Percentiles rank a stretch among this genome's conserved stretches.
Evolutionary conservation across 1,284 basidiomycete species (phyloP).

Genomic region (Gomphus sp.): DNA sequence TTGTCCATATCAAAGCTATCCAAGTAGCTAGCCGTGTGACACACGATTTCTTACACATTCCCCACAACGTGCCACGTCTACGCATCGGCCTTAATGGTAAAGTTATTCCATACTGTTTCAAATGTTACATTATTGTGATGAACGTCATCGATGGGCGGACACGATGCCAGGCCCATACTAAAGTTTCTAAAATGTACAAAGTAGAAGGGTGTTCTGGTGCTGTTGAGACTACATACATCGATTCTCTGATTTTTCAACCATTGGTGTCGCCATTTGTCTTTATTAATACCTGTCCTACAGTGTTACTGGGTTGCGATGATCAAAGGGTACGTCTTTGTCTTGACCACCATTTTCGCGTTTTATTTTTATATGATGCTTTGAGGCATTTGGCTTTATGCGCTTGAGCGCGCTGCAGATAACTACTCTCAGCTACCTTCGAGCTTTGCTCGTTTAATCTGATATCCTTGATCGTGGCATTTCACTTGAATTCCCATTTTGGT

Average conservation of each 20-base stretch:
- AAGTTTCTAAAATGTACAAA: conserved; percentile 16
- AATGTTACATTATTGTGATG: conserved; percentile 15
- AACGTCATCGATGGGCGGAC: conserved; percentile 55
- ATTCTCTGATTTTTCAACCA: conserved; percentile 1
- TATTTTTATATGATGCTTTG: neutral
- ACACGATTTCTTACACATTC: too few relatives aligned
- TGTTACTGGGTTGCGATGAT: neutral
- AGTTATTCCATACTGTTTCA: neutral
- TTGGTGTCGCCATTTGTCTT: neutral
- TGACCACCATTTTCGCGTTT: neutral
- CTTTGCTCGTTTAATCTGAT: neutral
- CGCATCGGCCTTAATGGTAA: too few relatives aligned
- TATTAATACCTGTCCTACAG: neutral
- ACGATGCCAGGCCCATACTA: conserved; percentile 44
- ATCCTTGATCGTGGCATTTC: too few relatives aligned
- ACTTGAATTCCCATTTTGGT: too few relatives aligned
- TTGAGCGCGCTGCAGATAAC: neutral
- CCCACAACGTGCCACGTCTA: too few relatives aligned
- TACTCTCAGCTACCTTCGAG: conserved; percentile 5
- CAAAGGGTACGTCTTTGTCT: neutral
- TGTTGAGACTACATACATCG: conserved; percentile 59
- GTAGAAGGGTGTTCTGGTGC: conserved; percentile 48
- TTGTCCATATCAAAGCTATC: too few relatives aligned
- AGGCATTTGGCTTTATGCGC: conserved; percentile 9
- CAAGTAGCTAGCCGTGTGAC: too few relatives aligned